Evolutionary conservation across 768 basidiomycete species (phyloP).

Genomic region (Infundibulicybe gibba): DNA sequence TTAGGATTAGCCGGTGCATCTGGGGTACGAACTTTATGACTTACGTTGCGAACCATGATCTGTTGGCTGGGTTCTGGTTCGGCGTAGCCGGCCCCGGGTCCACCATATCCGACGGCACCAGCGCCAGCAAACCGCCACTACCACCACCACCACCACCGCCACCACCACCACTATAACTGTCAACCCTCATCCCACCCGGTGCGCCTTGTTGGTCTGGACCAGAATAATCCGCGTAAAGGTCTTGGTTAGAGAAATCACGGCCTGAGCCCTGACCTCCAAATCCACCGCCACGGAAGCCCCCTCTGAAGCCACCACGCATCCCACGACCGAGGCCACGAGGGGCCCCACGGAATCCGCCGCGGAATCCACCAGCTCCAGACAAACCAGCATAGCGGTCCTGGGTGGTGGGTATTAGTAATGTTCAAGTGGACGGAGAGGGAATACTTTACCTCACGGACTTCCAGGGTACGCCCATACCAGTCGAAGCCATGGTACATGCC

Average conservation of each 20-base stretch:
- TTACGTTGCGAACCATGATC: slow-evolving; percentile 97
- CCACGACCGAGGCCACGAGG: slow-evolving; percentile 38
- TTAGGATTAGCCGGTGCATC: not conserved
- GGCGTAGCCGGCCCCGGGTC: slow-evolving; percentile 31
- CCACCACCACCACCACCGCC: slow-evolving; percentile 29
- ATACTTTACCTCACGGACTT: slow-evolving; percentile 83
- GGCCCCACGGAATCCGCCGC: slow-evolving; percentile 47
- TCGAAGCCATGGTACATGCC: slow-evolving; percentile 97
- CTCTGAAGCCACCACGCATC: slow-evolving; percentile 44
- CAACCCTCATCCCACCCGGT: slow-evolving; percentile 33
- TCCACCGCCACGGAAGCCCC: slow-evolving; percentile 50
- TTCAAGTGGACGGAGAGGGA: not conserved
- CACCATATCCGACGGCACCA: slow-evolving; percentile 26
- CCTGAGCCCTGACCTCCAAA: slow-evolving; percentile 54
- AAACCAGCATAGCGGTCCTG: slow-evolving; percentile 89
- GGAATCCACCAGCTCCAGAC: slow-evolving; percentile 65
- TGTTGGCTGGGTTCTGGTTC: slow-evolving; percentile 90
- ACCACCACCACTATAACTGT: slow-evolving; percentile 28
- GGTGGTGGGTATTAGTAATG: not conserved
- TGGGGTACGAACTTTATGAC: slow-evolving; percentile 29
- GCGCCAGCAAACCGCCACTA: slow-evolving; percentile 25
- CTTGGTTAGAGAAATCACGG: slow-evolving; percentile 82
- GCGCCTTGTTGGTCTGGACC: slow-evolving; percentile 74
- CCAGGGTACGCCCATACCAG: slow-evolving; percentile 93
- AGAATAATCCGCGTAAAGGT: slow-evolving; percentile 90